Base-by-base conservation (phyloP, 2,329 filamentous ascomycete species). In the Biscogniauxia mediterranea region DNA sequence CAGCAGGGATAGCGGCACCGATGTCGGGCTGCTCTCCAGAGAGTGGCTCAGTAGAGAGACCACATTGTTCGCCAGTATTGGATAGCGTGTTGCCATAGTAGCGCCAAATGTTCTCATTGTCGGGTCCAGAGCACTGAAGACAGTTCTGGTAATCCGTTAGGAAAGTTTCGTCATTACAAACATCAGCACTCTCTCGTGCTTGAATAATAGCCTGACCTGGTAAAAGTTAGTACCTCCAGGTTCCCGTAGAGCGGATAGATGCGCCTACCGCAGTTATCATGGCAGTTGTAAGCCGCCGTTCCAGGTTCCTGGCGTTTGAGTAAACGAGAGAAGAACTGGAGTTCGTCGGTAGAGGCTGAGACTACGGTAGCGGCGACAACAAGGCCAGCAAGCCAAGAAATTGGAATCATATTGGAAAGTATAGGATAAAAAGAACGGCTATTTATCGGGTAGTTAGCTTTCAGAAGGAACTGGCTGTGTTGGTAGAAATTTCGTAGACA, bases 181-280 rank as follows among this genome's bases (percentile, higher is more conserved):
- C 74, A 60, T 69, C 73, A 1, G 68, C 64, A n/a, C 69, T 68
- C 7, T 69, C 59, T 21, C 61, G 70, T 50, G 73, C 74, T 6
- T 75, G 74, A 13, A 76, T 71, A 49, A 80, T 78, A 25, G 70
- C 70, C 52, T 69, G 64, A 57, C 71, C 68, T 74, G 26, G 19
- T 28, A 7, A 1, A n/a, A 20, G 4, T 56, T 21, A n/a, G 19
- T 56, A 51, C 57, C 61, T 57, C 56, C 32, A 46, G 26, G 46
- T 4, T 62, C 51, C 26, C 19, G 23, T 1, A 38, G 26, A 13
- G 28, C 1, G 20, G 32, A 7, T 5, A 17, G 55, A 49, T 17
- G 7, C 19, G 71, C 77, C 61, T 72, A 82, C 81, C 81, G 72
- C 81, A 83, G 70, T 79, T 78, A 65, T 78, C 76, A 64, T 83